Evolutionary conservation across 108 stramenopile genomes (phyloP).

Genomic region (Craspedostauros australis): DNA sequence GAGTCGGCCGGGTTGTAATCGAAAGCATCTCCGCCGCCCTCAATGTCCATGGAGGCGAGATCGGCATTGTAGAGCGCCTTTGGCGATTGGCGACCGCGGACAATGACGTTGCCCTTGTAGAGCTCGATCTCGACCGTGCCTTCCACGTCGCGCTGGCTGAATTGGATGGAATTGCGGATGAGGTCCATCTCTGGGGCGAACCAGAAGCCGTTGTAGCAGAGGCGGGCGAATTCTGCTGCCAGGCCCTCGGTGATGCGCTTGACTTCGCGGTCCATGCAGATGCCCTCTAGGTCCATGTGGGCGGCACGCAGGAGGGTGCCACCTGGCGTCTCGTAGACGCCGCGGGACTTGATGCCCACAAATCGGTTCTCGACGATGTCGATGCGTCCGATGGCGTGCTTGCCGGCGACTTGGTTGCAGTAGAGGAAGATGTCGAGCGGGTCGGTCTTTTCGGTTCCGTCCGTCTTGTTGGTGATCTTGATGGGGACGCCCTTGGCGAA

Average conservation of each 20-base stretch:
- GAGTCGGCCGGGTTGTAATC: slow-evolving; percentile 98
- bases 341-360: slow-evolving; percentile 99
- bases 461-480: slow-evolving; percentile 89
- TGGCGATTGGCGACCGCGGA: slow-evolving; percentile 77
- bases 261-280: slow-evolving; percentile 97
- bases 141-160: slow-evolving; percentile 84
- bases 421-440: slow-evolving; percentile 93
- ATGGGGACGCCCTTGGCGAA: slow-evolving; percentile 92
- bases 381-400: slow-evolving; percentile 95
- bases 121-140: slow-evolving; percentile 88
- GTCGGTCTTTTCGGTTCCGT: slow-evolving; percentile 85
- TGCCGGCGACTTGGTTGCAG: slow-evolving; percentile 95
- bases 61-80: slow-evolving; percentile 95
- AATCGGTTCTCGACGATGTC: slow-evolving; percentile 99
- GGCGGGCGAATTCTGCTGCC: slow-evolving; percentile 85
- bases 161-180: slow-evolving; percentile 84
- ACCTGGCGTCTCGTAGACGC: slow-evolving; percentile 98
- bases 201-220: slow-evolving; percentile 99
- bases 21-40: slow-evolving; percentile 92
- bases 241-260: slow-evolving; percentile 93
- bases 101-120: slow-evolving; percentile 94
- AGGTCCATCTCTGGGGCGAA: slow-evolving; percentile 99
- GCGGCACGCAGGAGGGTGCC: slow-evolving; percentile 93
- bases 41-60: slow-evolving; percentile 97
- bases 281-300: slow-evolving; percentile 94